Conservation (phyloP, 495 filamentous ascomycete species). For the Aspergillus haitiensis region DNA sequence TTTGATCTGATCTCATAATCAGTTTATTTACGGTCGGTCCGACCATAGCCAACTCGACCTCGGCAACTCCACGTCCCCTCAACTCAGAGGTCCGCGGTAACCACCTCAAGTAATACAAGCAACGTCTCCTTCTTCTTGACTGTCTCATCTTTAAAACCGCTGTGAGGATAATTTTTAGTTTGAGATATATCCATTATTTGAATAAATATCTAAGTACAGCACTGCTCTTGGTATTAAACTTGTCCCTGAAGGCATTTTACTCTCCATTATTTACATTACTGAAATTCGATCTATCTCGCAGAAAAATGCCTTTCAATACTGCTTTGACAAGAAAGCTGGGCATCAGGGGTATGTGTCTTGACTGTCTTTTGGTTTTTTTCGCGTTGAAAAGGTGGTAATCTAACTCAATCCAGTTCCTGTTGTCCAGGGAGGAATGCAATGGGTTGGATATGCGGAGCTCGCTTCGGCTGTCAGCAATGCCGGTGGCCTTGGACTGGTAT, state of each 20-base stretch:
- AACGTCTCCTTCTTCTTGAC: background rate
- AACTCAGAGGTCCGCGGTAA: constrained; percentile 35
- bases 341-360: constrained; percentile 64
- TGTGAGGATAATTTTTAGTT: background rate
- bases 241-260: background rate
- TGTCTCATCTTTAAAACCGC: constrained; percentile 1
- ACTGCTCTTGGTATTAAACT: background rate
- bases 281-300: background rate
- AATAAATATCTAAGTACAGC: background rate
- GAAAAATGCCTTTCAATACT: constrained; percentile 86
- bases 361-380: background rate
- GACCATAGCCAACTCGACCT: constrained; percentile 28
- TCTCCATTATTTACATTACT: background rate
- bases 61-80: constrained; percentile 38
- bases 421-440: constrained; percentile 99
- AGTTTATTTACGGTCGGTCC: constrained; percentile 11
- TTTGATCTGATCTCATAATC: constrained; percentile 7
- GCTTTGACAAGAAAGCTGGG: constrained; percentile 85
- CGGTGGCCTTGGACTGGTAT: constrained; percentile 82
- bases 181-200: background rate
- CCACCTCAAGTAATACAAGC: background rate
- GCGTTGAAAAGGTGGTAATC: background rate
- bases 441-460: constrained; percentile 85
- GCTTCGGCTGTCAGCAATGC: constrained; percentile 94
- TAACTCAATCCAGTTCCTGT: constrained; percentile 66